phyloP scores from a whole-genome alignment of 805 yeast genomes.

The Candida suzukii region DNA sequence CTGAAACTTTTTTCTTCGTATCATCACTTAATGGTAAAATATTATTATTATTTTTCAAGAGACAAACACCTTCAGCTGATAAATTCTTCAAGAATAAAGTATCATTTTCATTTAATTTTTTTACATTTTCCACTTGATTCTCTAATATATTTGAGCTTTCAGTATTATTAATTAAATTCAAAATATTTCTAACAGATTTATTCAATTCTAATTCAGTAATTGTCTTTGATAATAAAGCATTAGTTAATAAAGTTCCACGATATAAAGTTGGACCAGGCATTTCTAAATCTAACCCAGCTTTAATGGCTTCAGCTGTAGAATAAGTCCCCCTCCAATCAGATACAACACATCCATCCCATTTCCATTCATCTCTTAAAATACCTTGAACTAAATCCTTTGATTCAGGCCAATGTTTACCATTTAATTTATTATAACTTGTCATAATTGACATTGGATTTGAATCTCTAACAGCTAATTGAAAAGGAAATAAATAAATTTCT shows the following conservation, averaged over 20 bases:
- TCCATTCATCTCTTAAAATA: no score
- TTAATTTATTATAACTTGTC: constrained; percentile 59
- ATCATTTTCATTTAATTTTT: constrained; percentile 40
- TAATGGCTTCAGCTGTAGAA: constrained; percentile 37
- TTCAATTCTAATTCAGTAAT: no score
- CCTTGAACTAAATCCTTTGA: constrained; percentile 34
- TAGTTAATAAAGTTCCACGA: constrained; percentile 36
- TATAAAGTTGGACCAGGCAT: constrained; percentile 45
- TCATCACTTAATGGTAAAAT: no score
- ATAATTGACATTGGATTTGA: constrained; percentile 48
- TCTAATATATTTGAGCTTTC: constrained; percentile 34
- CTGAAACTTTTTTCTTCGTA: constrained; percentile 33
- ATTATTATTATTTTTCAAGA: constrained; percentile 55
- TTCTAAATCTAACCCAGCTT: constrained; percentile 56
- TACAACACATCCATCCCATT: constrained; percentile 51
- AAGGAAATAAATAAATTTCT: constrained; percentile 58
- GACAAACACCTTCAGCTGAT: constrained; percentile 46
- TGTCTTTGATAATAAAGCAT: no score
- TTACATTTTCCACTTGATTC: constrained; percentile 27
- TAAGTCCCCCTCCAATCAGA: constrained; percentile 62
- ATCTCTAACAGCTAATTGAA: constrained; percentile 49
- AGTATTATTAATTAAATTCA: constrained; percentile 39
- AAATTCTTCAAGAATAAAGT: constrained; percentile 35
- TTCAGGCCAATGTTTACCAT: constrained; percentile 53
- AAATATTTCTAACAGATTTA: constrained; percentile 40